Conservation (phyloP, 1,284 basidiomycete species). For the Ustilago trichophora region DNA sequence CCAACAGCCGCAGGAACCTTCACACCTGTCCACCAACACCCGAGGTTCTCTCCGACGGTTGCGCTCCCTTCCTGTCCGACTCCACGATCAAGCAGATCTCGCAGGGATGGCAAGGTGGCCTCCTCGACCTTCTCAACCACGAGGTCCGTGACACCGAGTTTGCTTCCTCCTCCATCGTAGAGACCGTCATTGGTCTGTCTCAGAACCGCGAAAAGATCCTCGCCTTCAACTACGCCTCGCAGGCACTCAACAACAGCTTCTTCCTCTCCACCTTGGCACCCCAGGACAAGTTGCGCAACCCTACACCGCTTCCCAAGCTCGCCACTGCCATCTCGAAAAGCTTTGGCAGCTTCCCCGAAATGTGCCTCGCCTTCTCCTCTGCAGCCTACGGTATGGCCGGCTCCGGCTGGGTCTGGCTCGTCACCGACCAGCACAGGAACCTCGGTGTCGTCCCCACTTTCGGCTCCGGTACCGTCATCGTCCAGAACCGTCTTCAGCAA, state of each 20-base stretch:
- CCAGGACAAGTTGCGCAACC: slow-evolving; percentile 32
- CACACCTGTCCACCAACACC: slow-evolving; percentile 59
- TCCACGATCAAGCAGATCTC: slow-evolving; percentile 56
- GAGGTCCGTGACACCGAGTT: slow-evolving; percentile 71
- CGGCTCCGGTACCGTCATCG: slow-evolving; percentile 86
- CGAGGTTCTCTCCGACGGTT: slow-evolving; percentile 48
- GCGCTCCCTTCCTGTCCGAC: slow-evolving; percentile 57
- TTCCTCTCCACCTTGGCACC: slow-evolving; percentile 79
- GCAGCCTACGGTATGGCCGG: slow-evolving; percentile 78
- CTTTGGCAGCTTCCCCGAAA: slow-evolving; percentile 75
- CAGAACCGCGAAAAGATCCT: slow-evolving; percentile 74
- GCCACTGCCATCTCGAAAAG: slow-evolving; percentile 71
- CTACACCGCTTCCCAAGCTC: slow-evolving; percentile 45
- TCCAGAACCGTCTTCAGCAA: slow-evolving; percentile 68
- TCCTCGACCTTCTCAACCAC: slow-evolving; percentile 63
- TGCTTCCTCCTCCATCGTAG: slow-evolving; percentile 74
- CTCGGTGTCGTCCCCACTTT: slow-evolving; percentile 84
- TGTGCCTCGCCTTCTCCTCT: slow-evolving; percentile 81
- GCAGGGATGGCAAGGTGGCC: slow-evolving; percentile 59
- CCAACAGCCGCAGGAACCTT: slow-evolving; percentile 7
- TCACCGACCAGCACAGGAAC: slow-evolving; percentile 74
- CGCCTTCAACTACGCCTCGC: slow-evolving; percentile 89
- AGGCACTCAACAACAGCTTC: slow-evolving; percentile 94
- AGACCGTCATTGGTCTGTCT: slow-evolving; percentile 80
- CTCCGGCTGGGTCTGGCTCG: slow-evolving; percentile 88